These are phyloP conservation scores for Kwoniella heveanensis DNA, from an alignment of 768 basidiomycete genomes.

Conservation along the genomic window DNA sequence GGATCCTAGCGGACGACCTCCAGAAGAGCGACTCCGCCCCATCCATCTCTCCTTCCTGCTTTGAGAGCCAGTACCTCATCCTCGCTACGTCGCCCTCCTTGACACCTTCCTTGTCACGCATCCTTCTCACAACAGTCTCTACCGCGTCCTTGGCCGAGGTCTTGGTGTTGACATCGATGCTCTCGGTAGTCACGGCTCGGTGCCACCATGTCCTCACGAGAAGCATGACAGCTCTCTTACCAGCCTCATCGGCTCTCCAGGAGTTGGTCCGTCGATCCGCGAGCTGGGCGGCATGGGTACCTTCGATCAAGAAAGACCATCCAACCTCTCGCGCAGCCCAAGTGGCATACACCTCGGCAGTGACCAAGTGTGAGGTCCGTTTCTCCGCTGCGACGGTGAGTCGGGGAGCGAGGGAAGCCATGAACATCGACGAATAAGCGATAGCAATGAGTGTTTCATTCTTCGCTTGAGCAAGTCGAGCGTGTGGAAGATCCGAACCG, in stretches of 20 bases:
- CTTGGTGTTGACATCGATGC: conserved; percentile 52
- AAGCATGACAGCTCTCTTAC: conserved; percentile 52
- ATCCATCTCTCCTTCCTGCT: conserved; percentile 53
- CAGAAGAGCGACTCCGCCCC: conserved; percentile 53
- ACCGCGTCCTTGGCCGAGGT: conserved; percentile 50
- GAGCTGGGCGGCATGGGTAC: conserved; percentile 40
- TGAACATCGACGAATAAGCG: conserved; percentile 49
- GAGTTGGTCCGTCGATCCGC: conserved; percentile 47
- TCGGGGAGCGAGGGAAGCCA: conserved; percentile 46
- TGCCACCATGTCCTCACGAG: conserved; percentile 53
- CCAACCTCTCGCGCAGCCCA: conserved; percentile 57
- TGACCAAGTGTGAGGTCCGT: conserved; percentile 45
- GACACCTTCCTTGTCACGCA: conserved; percentile 51
- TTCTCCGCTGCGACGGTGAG: conserved; percentile 47
- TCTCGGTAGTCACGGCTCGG: conserved; percentile 51
- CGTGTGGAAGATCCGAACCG: conserved; percentile 37
- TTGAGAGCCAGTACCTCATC: conserved; percentile 42
- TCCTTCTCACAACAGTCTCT: conserved; percentile 48
- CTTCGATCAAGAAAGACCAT: conserved; percentile 55
- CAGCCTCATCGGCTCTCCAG: conserved; percentile 49
- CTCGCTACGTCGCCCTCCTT: conserved; percentile 49
- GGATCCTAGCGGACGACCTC: conserved; percentile 47
- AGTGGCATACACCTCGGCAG: conserved; percentile 54
- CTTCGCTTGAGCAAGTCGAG: conserved; percentile 44
- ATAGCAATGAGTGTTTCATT: conserved; percentile 47